Conservation (phyloP, 2,329 filamentous ascomycete genomes). For the Ophiostoma australiae region DNA sequence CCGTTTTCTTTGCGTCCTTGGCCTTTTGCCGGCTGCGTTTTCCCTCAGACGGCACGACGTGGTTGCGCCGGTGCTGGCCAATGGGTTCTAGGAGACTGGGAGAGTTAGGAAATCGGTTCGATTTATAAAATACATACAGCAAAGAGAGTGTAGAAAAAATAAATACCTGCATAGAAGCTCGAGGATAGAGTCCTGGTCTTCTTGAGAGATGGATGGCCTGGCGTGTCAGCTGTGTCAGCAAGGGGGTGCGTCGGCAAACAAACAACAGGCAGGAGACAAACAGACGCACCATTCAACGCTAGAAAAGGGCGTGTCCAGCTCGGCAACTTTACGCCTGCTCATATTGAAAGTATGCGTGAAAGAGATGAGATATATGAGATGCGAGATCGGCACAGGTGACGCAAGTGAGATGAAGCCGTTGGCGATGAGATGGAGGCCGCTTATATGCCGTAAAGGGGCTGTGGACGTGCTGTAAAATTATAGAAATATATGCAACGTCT, state of each 20-base stretch:
- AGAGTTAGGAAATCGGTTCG: neutral
- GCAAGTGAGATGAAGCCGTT: neutral
- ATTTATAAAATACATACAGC: too few species aligned
- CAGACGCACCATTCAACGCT: constrained; percentile 51
- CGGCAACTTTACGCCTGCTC: constrained; percentile 56
- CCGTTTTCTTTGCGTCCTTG: constrained; percentile 30
- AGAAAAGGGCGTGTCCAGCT: constrained; percentile 62
- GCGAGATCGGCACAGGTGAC: neutral
- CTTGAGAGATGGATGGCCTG: constrained; percentile 56
- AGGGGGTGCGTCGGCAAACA: neutral
- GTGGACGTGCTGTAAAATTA: neutral
- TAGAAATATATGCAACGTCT: neutral
- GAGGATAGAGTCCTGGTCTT: constrained; percentile 60
- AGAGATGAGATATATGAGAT: neutral
- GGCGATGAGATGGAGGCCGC: neutral
- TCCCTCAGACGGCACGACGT: constrained; percentile 56
- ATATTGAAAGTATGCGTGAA: constrained; percentile 31
- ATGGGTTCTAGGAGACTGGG: constrained; percentile 58
- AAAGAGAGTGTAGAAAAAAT: neutral
- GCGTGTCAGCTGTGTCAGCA: neutral
- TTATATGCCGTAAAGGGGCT: neutral
- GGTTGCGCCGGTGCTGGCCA: constrained; percentile 53
- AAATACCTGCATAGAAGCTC: constrained; percentile 62
- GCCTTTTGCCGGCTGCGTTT: constrained; percentile 42
- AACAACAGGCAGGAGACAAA: neutral